A percentile compares a stretch with the other conserved stretches of the same genome.
phyloP scores from a whole-genome alignment of 305 asterid genomes.

The Fraxinus sp. region DNA sequence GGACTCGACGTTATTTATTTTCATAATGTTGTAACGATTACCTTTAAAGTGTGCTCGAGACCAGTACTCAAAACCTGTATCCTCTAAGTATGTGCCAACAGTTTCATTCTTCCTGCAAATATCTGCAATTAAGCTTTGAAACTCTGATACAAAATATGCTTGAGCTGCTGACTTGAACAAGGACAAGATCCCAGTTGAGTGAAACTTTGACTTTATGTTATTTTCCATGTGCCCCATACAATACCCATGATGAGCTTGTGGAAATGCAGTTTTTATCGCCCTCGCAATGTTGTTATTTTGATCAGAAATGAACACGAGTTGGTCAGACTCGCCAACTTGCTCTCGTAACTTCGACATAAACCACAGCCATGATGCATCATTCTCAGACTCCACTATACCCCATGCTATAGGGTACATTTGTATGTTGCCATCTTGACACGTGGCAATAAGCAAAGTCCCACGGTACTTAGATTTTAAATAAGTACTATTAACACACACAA shows the following conservation, averaged over 20 bases:
- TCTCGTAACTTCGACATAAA: background rate
- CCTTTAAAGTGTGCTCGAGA: slow-evolving; percentile 2
- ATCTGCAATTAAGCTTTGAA: background rate
- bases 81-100: background rate
- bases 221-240: background rate
- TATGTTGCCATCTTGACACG: background rate
- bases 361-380: slow-evolving; percentile 4
- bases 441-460: background rate
- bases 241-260: background rate
- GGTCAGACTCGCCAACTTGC: background rate
- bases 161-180: slow-evolving; percentile 6
- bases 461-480: slow-evolving; percentile 10
- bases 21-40: slow-evolving; percentile 6
- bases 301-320: background rate
- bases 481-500: background rate
- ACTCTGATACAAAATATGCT: background rate
- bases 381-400: background rate
- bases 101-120: background rate
- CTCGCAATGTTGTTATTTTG: background rate
- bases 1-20: background rate
- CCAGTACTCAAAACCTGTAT: background rate
- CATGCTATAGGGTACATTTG: slow-evolving; percentile 3
- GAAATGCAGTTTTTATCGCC: background rate
- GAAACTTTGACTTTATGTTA: slow-evolving; percentile 4
- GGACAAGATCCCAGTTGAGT: background rate